Base-by-base conservation (phyloP, 2,329 filamentous ascomycete genomes). In the Pyrenochaeta sp. region DNA sequence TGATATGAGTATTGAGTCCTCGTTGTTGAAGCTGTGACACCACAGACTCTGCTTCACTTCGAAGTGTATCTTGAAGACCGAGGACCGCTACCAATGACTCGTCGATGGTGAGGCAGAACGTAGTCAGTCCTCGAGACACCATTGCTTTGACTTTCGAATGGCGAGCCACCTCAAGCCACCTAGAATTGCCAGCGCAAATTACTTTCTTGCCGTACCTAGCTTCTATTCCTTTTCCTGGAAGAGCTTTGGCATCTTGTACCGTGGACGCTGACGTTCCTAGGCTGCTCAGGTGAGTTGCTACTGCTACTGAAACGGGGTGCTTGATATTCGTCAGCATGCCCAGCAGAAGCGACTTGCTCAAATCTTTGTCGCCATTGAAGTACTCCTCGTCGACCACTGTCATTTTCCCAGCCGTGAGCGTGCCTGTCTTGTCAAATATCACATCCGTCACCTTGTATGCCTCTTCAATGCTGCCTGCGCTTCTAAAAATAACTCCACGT, bases 401-500 rank as follows among this genome's bases (percentile, higher is more conserved):
- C 1, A 81, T 66, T 24, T 79, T 76, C 0, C 85, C 86, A 24
- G 75, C 60, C 0, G 88, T 92, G 13, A 92, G 63, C 0, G 88
- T 93, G 0, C 88, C 88, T 0, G 89, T 93, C 68, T 92, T 93
- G 73, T 93, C 88, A 55, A 93, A 87, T 0, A 93, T 80, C 2
- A 91, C 82, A 55, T 91, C 81, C 0, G 81, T 76, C 0, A 81
- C 74, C 51, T 82, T 85, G 47, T 79, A 73, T 0, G 82, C 84
- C 1, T 80, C 66, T 62, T 91, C 88, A 15, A 89, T 82, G 2
- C 75, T 76, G 21, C 81, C 74, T 0, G 84, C 81, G 0, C 82
- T 79, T 55, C 89, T 89, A 72, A 92, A 85, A n/a, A 92, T 79
- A 4, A 91, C 73, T 0, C 88, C 88, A 6, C 72, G 65, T 18